Conservation (phyloP, 441 rosid species). For the Pelargonium hybrid region DNA sequence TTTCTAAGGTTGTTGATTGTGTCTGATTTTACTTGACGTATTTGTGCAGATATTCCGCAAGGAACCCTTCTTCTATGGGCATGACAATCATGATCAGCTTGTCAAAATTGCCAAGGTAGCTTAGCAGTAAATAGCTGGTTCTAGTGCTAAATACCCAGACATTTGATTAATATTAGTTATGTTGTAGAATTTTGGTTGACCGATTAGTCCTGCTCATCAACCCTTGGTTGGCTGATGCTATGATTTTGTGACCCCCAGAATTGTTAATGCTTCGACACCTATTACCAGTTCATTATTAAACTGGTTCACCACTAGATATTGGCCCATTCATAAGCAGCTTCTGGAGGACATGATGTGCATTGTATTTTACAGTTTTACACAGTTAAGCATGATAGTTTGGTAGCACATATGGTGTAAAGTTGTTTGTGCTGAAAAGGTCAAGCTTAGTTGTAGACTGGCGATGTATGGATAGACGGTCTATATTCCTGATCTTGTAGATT, state of each 20-base stretch:
- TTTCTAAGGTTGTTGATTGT: not conserved
- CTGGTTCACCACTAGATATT: not conserved
- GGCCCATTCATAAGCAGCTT: not conserved
- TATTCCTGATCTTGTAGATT: not conserved
- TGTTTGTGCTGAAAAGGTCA: not conserved
- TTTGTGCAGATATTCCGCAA: constrained; percentile 69
- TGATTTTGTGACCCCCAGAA: not conserved
- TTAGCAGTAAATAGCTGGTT: not conserved
- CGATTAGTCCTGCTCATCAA: not conserved
- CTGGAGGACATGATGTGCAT: not conserved
- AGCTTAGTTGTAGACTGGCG: not conserved
- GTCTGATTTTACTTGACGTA: not conserved
- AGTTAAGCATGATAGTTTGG: not conserved
- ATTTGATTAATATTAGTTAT: not conserved
- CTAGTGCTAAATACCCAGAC: not conserved
- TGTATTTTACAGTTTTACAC: not conserved
- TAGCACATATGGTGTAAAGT: not conserved
- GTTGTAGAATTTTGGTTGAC: not conserved
- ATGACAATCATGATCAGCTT: constrained; percentile 93
- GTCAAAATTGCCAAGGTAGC: constrained; percentile 89
- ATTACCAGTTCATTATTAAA: not conserved
- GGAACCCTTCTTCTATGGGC: constrained; percentile 94
- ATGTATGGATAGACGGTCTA: not conserved
- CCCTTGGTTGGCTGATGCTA: not conserved
- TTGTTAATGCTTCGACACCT: not conserved